Evolutionary conservation across 495 filamentous ascomycete genomes (phyloP).

Genomic region (Tuber umbilicatum): DNA sequence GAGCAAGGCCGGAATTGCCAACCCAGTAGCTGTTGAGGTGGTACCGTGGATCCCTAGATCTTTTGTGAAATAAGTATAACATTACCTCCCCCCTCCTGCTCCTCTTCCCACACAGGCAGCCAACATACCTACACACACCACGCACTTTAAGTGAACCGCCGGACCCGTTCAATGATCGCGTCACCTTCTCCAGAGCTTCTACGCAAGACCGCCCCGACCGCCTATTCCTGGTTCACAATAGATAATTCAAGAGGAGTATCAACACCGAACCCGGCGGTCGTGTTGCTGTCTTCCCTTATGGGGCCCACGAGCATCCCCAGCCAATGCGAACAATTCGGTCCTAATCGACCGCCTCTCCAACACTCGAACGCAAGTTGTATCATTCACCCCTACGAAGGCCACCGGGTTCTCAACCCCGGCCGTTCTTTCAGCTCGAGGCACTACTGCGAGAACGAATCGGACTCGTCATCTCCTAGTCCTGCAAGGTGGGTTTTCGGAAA

Average conservation of each 20-base stretch:
- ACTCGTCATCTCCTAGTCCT: slow-evolving; percentile 17
- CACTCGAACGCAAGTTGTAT: not conserved
- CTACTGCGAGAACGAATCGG: slow-evolving; percentile 2
- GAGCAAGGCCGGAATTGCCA: not conserved
- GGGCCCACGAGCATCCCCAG: not conserved
- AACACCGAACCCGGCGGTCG: not conserved
- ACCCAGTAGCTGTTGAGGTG: not conserved
- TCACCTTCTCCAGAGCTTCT: not conserved
- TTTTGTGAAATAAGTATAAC: slow-evolving; percentile 1
- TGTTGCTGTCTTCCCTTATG: not conserved
- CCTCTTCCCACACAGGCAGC: not conserved
- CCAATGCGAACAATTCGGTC: not conserved
- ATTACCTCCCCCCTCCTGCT: not conserved
- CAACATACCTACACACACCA: not conserved
- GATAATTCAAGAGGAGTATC: not conserved
- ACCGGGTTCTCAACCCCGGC: not conserved
- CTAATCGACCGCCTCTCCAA: not conserved
- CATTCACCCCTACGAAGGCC: not conserved
- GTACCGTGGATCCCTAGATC: not conserved
- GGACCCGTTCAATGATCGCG: not conserved
- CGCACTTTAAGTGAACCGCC: not conserved
- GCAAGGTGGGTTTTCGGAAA: slow-evolving; percentile 5
- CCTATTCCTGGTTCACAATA: not conserved
- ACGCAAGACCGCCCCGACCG: not conserved
- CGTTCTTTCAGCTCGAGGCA: slow-evolving; percentile 5